Conservation (phyloP, 768 basidiomycete species). For the Pleurotus giganteus region DNA sequence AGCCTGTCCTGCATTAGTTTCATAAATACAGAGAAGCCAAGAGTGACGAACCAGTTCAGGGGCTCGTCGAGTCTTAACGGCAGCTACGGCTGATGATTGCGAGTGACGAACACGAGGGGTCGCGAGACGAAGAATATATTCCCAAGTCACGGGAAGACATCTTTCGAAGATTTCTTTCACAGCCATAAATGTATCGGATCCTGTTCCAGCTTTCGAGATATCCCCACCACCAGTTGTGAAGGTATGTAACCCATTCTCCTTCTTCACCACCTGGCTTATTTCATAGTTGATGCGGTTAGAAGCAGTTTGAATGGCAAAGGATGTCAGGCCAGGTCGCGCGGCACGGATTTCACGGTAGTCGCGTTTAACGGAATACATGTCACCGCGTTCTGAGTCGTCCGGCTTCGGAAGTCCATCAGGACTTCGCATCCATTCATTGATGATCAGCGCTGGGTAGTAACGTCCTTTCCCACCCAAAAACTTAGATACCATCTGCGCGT, state of each 20-base stretch:
- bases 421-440: background rate
- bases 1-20: conserved; percentile 7
- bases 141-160: background rate
- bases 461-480: background rate
- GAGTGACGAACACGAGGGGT: background rate
- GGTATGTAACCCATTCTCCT: background rate
- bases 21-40: background rate
- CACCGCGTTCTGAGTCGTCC: background rate
- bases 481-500: background rate
- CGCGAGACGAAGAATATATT: background rate
- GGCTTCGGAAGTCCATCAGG: background rate
- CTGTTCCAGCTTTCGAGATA: background rate
- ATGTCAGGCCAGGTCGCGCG: background rate
- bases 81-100: background rate
- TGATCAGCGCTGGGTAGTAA: background rate
- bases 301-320: background rate
- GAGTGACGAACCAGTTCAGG: background rate
- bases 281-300: background rate
- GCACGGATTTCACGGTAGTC: background rate
- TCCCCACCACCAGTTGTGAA: background rate
- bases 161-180: background rate
- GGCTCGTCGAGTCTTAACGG: background rate
- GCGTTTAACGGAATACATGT: background rate
- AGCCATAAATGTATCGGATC: background rate
- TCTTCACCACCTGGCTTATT: background rate